Conservation (phyloP, 345 rosid genomes). For the Zanthoxylum bungeanum region DNA sequence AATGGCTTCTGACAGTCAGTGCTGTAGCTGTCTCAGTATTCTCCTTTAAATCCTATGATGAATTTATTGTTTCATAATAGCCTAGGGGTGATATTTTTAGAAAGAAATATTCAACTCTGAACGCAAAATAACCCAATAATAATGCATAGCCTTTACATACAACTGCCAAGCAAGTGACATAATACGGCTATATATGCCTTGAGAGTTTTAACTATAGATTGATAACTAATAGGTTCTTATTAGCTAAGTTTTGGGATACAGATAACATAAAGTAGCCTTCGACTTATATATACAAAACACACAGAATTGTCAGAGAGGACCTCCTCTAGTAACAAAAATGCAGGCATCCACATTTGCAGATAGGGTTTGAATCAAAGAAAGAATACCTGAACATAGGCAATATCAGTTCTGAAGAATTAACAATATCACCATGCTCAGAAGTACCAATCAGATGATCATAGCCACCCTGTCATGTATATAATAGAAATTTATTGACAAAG, state of each 20-base stretch:
- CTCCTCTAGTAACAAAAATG: neutral
- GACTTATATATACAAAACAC: neutral
- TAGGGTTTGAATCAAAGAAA: conserved; percentile 6
- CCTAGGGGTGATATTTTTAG: neutral
- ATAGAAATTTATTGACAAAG: conserved; percentile 12
- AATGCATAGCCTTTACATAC: neutral
- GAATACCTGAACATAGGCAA: conserved; percentile 70
- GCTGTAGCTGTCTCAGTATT: neutral
- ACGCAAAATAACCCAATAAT: neutral
- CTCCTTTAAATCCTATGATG: neutral
- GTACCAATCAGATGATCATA: conserved; percentile 88
- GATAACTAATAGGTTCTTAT: neutral
- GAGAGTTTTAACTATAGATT: neutral
- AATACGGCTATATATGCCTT: neutral
- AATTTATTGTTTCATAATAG: neutral
- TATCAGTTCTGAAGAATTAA: conserved; percentile 63
- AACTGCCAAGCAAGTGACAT: neutral
- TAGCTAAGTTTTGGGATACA: neutral
- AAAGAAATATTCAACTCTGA: neutral
- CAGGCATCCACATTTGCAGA: neutral
- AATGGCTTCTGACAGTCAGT: neutral
- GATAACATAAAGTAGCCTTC: neutral
- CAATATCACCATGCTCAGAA: conserved; percentile 86
- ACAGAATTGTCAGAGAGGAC: neutral
- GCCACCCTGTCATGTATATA: conserved; percentile 62